These are phyloP conservation scores for Sclerotinia sclerotiorum DNA, from an alignment of 2,329 filamentous ascomycete genomes.

Conservation along the genomic window DNA sequence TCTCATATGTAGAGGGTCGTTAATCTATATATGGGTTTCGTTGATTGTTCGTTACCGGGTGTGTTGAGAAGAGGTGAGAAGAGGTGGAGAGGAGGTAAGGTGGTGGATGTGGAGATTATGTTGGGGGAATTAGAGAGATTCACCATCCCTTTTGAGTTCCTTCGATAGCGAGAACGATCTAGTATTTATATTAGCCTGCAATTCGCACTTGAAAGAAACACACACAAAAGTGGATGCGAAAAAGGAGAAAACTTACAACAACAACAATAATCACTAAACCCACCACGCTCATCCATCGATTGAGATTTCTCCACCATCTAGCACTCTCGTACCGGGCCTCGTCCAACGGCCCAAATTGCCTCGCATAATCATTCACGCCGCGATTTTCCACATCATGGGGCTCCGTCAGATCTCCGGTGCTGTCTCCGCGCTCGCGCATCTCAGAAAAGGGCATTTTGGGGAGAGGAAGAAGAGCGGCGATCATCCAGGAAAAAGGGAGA, in stretches of 20 bases:
- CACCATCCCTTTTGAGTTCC: constrained; percentile 33
- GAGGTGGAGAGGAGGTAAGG: not conserved
- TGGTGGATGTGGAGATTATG: not conserved
- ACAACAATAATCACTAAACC: constrained; percentile 55
- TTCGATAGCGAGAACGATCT: constrained; percentile 37
- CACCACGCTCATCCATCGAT: constrained; percentile 59
- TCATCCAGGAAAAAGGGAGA: constrained; percentile 78
- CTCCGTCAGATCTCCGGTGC: constrained; percentile 35
- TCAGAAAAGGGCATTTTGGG: constrained; percentile 56
- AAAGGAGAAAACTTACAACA: constrained; percentile 47
- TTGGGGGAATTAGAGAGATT: not conserved
- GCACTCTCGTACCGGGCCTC: constrained; percentile 51
- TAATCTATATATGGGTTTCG: not conserved
- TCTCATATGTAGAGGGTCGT: constrained; percentile 2
- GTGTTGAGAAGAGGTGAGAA: not conserved
- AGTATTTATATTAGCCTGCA: constrained; percentile 13
- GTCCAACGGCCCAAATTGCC: constrained; percentile 38
- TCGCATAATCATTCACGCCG: constrained; percentile 32
- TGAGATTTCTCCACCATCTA: constrained; percentile 64
- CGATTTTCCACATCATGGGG: constrained; percentile 1
- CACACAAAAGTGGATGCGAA: too few relatives aligned
- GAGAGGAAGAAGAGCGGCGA: constrained; percentile 72
- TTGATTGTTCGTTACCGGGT: not conserved
- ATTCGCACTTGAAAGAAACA: not conserved
- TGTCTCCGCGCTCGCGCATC: constrained; percentile 49